Percentiles rank a stretch among this genome's conserved stretches.
Conservation (phyloP, 2,329 filamentous ascomycete species). For the Colletotrichum chlorophyti region DNA sequence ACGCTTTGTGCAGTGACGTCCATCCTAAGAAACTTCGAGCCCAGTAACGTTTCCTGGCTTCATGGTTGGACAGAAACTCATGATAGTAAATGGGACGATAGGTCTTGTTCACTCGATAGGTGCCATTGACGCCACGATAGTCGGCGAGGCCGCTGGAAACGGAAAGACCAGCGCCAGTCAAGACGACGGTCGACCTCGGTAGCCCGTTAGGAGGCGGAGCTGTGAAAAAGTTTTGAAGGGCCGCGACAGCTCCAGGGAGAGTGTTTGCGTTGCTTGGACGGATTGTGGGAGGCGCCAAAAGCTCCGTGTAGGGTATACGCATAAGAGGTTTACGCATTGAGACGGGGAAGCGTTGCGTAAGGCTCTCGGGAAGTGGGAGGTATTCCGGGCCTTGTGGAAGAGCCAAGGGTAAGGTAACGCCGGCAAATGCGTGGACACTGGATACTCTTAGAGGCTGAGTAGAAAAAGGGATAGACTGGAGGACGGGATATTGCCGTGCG, state of each 20-base stretch:
- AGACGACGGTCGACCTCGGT: conserved; percentile 54
- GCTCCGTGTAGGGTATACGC: conserved; percentile 89
- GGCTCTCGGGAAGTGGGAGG: conserved; percentile 24
- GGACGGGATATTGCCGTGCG: neutral
- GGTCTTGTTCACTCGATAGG: conserved; percentile 88
- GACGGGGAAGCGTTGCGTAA: conserved; percentile 18
- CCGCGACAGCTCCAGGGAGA: conserved; percentile 75
- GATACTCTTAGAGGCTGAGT: conserved; percentile 23
- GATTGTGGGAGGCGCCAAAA: conserved; percentile 77
- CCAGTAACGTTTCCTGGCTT: conserved; percentile 93
- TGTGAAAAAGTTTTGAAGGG: conserved; percentile 78
- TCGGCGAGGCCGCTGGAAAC: conserved; percentile 93
- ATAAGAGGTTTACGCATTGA: conserved; percentile 75
- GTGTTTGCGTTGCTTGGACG: conserved; percentile 76
- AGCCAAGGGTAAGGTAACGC: conserved; percentile 6
- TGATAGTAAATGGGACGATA: conserved; percentile 93
- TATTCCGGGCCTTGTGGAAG: neutral
- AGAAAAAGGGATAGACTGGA: neutral
- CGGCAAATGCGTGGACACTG: conserved; percentile 1
- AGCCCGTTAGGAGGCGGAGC: conserved; percentile 60
- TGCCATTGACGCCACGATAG: conserved; percentile 88
- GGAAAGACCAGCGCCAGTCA: conserved; percentile 88
- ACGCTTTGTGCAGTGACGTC: conserved; percentile 80
- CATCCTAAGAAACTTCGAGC: conserved; percentile 93
- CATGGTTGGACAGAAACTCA: conserved; percentile 84